Base-by-base conservation (phyloP, 371 early-diverging fungal species). In the Blakeslea trispora region DNA sequence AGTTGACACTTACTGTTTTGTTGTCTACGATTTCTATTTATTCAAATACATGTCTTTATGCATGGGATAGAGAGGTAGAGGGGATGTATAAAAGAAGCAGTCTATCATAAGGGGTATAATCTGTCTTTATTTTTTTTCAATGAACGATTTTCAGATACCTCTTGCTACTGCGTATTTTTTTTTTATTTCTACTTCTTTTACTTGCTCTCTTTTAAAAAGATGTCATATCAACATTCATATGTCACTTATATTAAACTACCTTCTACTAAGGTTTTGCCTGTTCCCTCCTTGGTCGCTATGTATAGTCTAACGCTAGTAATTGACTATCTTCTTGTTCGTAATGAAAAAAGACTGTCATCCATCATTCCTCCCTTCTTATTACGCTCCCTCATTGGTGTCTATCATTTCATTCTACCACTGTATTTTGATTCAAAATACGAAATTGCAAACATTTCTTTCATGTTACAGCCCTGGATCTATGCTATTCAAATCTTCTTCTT, bases 371-470 rank as follows among this genome's bases (percentile, higher is more conserved):
- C 55, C 31, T 19, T 40, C 2, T 39, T 41, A 14, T 41, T 61
- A 1, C 51, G 40, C 1, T n/a, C 10, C 13, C 0, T 45, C 3
- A 62, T 62, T 34, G 57, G 34, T 4, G 13, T n/a, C 1, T 56
- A 57, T 15, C 63, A 62, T 42, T 62, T 62, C 22, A 2, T 62
- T 9, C 18, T 62, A 0, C 63, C 63, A 0, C 39, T 57, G 19
- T 6, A 42, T 19, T 45, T 62, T 18, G 51, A 52, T 11, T 51
- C 57, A 0, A 55, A 50, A 11, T 35, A 57, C 21, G 49, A 52
- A n/a, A 47, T 62, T 52, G 57, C 21, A n/a, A 62, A 62, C 28
- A 57, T 62, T 6, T 42, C 45, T 41, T 62, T 57, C 23, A 62
- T 62, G 63, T n/a, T 62, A 4, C 57, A 62, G 0, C 63, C 63